phyloP scores from a whole-genome alignment of 805 yeast species.

The Zygosaccharomyces kombuchaensis region DNA sequence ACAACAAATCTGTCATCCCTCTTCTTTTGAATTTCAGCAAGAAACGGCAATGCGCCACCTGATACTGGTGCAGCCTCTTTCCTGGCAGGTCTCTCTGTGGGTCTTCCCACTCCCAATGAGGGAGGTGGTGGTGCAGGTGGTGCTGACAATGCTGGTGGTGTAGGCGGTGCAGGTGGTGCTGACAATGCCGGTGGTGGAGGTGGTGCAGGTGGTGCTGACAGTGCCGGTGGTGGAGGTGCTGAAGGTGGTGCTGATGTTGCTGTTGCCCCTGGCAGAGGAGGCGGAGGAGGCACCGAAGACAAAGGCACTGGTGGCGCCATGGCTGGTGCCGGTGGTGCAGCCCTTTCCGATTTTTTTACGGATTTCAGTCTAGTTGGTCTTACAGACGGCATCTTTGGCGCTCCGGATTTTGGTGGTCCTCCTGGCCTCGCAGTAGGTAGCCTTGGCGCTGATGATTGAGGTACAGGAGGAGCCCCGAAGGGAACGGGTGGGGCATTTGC shows the following conservation, averaged over 20 bases:
- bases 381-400: conserved; percentile 9
- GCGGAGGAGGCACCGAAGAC: conserved; percentile 13
- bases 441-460: conserved; percentile 21
- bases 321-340: conserved; percentile 24
- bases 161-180: conserved; percentile 20
- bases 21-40: conserved; percentile 47
- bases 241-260: conserved; percentile 21
- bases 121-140: conserved; percentile 29
- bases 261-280: conserved; percentile 23
- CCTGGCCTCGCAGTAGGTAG: conserved; percentile 6
- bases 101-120: conserved; percentile 20
- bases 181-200: conserved; percentile 24
- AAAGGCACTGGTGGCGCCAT: conserved; percentile 15
- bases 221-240: conserved; percentile 23
- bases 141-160: conserved; percentile 20
- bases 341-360: conserved; percentile 12
- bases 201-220: conserved; percentile 22
- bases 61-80: conserved; percentile 8
- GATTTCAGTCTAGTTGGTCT: conserved; percentile 8
- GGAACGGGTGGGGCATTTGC: conserved; percentile 18
- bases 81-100: conserved; percentile 14
- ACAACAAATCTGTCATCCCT: conserved; percentile 46
- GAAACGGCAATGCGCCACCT: conserved; percentile 45
- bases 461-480: conserved; percentile 24
- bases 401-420: conserved; percentile 4